Base-by-base conservation (phyloP, 2,329 filamentous ascomycete genomes). In the Aureobasidium sp. region DNA sequence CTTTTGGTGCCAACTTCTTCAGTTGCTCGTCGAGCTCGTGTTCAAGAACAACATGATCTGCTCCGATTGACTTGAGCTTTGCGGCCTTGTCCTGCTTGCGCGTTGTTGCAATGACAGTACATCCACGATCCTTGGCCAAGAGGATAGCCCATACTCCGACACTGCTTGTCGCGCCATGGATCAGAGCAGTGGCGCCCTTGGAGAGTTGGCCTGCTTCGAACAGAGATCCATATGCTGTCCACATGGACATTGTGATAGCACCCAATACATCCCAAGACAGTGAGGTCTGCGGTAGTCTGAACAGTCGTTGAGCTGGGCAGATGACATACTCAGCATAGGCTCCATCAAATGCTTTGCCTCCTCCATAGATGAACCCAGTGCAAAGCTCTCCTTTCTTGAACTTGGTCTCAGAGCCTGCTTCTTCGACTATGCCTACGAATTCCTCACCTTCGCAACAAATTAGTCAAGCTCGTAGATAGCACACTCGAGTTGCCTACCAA, bases 31-130 rank as follows among this genome's bases (percentile, higher is more conserved):
- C 22, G 59, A 47, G 44, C 15, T 62, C 41, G 12, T 64, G 3
- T 51, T 64, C 62, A 6, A 62, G 48, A 44, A 63, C 8, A 7
- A 63, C 62, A 22, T 62, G 57, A 31, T 63, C 62, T 36, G 62
- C 62, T 37, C 62, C 62, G 4, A 39, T 8, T 15, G 37, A 20
- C 42, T 49, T 53, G 2, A 64, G 31, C 31, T 55, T 55, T 14
- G 15, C 59, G 4, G 22, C 60, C 36, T 64, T 62, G 4, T 49
- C 36, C 39, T 56, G 20, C 34, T 64, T 42, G 29, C 62, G 53
- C 1, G 59, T 64, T 14, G 62, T 62, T 8, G 62, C 62, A n/a
- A 62, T 62, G 31, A 64, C 59, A 14, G 58, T 64, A 25, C 58
- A 62, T 15, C 62, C 62, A 2, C 6, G 36, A 3, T 34, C 41